A percentile compares a stretch with the other conserved stretches of the same genome.
Evolutionary conservation across 176 grass and related monocot species (phyloP).

Genomic region (Carex littledalei): DNA sequence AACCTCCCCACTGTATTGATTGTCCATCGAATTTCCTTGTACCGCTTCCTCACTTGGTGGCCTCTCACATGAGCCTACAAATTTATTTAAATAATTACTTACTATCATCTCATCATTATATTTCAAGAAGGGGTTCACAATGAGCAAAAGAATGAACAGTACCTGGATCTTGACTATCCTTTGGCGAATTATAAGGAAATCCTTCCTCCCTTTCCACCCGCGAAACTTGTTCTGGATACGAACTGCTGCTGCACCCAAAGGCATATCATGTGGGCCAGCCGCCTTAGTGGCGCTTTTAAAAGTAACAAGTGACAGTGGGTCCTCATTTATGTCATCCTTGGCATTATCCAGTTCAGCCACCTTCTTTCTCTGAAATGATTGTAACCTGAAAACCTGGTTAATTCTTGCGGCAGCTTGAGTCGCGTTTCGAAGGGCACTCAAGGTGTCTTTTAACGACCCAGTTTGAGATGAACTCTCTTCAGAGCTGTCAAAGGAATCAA

Average conservation of each 20-base stretch:
- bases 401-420: slow-evolving; percentile 95
- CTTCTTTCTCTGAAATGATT: slow-evolving; percentile 98
- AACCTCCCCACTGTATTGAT: slow-evolving; percentile 91
- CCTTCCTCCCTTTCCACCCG: slow-evolving; percentile 97
- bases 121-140: neutral
- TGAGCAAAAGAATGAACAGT: neutral
- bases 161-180: slow-evolving; percentile 99
- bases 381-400: slow-evolving; percentile 92
- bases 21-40: slow-evolving; percentile 77
- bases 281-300: slow-evolving; percentile 45
- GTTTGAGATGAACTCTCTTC: slow-evolving; percentile 29
- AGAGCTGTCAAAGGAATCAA: neutral
- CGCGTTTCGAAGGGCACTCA: slow-evolving; percentile 86
- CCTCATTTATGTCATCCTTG: slow-evolving; percentile 69
- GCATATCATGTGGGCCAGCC: slow-evolving; percentile 52
- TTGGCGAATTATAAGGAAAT: slow-evolving; percentile 89
- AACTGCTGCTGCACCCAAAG: slow-evolving; percentile 65
- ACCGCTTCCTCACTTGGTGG: slow-evolving; percentile 83
- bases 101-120: neutral
- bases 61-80: slow-evolving; percentile 89
- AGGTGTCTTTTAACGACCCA: slow-evolving; percentile 72
- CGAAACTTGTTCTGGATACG: slow-evolving; percentile 98
- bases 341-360: slow-evolving; percentile 71
- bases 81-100: neutral
- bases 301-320: slow-evolving; percentile 71